These are phyloP conservation scores for Xylaria sp. DNA, from an alignment of 2,329 filamentous ascomycete genomes.

Conservation along the genomic window DNA sequence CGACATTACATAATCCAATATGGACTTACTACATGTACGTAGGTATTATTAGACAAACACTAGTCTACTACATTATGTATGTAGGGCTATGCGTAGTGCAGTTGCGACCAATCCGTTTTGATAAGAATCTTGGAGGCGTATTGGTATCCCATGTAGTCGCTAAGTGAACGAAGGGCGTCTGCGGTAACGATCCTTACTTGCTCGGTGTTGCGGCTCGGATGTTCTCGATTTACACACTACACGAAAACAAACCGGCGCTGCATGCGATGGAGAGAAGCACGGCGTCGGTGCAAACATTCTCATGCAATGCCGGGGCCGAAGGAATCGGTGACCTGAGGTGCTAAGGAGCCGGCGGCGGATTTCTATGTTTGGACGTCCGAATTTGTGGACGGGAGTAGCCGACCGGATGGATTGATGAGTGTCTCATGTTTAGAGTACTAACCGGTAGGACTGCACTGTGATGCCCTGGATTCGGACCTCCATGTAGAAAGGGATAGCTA, in stretches of 20 bases:
- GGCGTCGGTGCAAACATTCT: constrained; percentile 20
- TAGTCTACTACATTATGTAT: too few species aligned
- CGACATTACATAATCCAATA: neutral
- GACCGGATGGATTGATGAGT: constrained; percentile 19
- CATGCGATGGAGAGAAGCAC: constrained; percentile 6
- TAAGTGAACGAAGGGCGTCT: neutral
- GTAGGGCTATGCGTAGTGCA: neutral
- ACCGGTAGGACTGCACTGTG: neutral
- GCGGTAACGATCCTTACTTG: constrained; percentile 9
- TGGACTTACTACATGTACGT: neutral
- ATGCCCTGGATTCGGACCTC: neutral
- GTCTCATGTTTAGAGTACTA: constrained; percentile 11
- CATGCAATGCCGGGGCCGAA: constrained; percentile 19
- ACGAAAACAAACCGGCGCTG: constrained; percentile 9
- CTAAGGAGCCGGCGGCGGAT: constrained; percentile 27
- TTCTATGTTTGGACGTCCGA: constrained; percentile 38
- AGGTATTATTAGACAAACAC: neutral
- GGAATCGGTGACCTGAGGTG: constrained; percentile 13
- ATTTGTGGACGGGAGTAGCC: constrained; percentile 30
- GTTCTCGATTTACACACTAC: neutral
- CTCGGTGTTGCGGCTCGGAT: neutral
- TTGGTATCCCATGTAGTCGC: neutral
- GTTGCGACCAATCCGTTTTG: neutral
- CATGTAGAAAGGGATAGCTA: too few species aligned
- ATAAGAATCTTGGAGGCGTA: neutral